Evolutionary conservation across 345 rosid genomes (phyloP).

Genomic region (Eutrema heterophyllum): DNA sequence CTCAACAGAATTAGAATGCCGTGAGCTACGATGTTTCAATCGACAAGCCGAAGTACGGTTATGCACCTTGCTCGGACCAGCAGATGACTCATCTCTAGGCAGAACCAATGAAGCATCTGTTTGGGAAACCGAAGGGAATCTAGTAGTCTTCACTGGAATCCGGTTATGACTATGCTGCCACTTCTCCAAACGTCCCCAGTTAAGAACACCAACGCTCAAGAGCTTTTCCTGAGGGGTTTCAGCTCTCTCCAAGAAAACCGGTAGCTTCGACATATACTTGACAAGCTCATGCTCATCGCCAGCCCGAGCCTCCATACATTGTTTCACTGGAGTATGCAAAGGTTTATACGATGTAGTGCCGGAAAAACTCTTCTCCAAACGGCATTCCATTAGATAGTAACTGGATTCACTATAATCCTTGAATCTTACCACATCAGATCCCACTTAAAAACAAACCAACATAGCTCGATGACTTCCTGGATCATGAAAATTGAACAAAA

Average conservation of each 20-base stretch:
- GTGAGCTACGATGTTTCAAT: conserved; percentile 36
- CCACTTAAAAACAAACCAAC: background rate
- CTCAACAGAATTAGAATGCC: conserved; percentile 34
- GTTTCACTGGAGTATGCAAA: conserved; percentile 6
- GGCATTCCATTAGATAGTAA: conserved; percentile 16
- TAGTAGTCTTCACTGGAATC: conserved; percentile 31
- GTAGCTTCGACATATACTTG: conserved; percentile 83
- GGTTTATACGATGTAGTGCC: conserved; percentile 7
- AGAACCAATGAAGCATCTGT: conserved; percentile 38
- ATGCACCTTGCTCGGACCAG: conserved; percentile 41
- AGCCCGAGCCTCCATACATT: conserved; percentile 4
- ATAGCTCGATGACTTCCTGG: conserved; percentile 9
- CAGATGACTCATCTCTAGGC: conserved; percentile 46
- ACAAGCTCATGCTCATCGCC: conserved; percentile 67
- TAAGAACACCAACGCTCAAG: conserved; percentile 87
- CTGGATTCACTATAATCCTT: conserved; percentile 18
- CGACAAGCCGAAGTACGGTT: conserved; percentile 39
- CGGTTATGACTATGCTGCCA: conserved; percentile 66
- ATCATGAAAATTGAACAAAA: background rate
- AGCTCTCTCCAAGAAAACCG: conserved; percentile 70
- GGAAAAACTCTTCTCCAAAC: background rate
- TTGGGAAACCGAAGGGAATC: conserved; percentile 44
- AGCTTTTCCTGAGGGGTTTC: conserved; percentile 49
- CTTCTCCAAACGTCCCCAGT: conserved; percentile 81
- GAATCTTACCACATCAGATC: background rate